These are phyloP conservation scores for Marasmius oreades DNA, from an alignment of 1,284 basidiomycete species.

Conservation along the genomic window DNA sequence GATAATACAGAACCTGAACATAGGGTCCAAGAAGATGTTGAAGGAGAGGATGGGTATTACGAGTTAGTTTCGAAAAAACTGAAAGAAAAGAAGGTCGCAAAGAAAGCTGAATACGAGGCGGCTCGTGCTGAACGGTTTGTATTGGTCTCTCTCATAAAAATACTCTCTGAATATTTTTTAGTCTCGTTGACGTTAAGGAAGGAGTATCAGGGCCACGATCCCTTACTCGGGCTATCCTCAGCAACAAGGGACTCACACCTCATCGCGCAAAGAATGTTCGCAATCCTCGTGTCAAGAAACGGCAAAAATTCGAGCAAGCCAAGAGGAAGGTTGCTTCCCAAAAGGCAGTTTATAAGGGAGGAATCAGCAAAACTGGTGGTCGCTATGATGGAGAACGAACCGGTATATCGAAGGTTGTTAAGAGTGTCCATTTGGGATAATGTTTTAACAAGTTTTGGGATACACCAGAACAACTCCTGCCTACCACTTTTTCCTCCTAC, in stretches of 20 bases:
- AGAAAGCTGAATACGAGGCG: slow-evolving; percentile 79
- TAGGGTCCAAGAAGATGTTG: slow-evolving; percentile 35
- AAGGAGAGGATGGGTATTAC: slow-evolving; percentile 74
- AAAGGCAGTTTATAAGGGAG: too few species aligned
- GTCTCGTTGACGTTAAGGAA: slow-evolving; percentile 44
- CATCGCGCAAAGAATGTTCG: slow-evolving; percentile 81
- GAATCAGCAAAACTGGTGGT: too few species aligned
- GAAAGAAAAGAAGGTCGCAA: slow-evolving; percentile 71
- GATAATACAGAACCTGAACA: slow-evolving; percentile 54
- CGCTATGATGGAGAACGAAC: background rate
- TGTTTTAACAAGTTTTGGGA: too few species aligned
- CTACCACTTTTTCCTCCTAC: slow-evolving; percentile 68
- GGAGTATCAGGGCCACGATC: slow-evolving; percentile 86
- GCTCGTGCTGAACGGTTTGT: slow-evolving; percentile 59
- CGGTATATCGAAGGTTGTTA: background rate
- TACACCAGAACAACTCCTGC: too few species aligned
- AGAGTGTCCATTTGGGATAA: too few species aligned
- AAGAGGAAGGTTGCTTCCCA: slow-evolving; percentile 69
- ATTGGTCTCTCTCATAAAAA: background rate
- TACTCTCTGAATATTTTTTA: slow-evolving; percentile 24
- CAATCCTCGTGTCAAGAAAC: slow-evolving; percentile 96
- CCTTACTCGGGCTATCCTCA: slow-evolving; percentile 85
- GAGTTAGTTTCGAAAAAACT: slow-evolving; percentile 78
- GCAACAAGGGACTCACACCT: slow-evolving; percentile 92
- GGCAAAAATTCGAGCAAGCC: slow-evolving; percentile 88